phyloP scores from a whole-genome alignment of 2,329 filamentous ascomycete genomes.

The Colletotrichum sp. region DNA sequence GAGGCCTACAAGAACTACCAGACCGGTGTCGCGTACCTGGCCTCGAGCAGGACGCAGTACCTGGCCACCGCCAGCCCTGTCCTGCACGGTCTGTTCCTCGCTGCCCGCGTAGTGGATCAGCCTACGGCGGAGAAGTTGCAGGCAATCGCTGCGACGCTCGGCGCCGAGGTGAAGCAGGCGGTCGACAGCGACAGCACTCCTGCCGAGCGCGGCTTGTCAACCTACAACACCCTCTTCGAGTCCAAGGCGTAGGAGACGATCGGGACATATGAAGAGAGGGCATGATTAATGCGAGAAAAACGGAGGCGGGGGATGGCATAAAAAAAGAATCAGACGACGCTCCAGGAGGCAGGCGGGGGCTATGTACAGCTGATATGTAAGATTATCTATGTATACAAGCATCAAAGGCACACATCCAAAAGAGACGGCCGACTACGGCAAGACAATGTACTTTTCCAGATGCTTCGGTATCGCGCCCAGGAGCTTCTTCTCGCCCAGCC shows the following conservation, averaged over 20 bases:
- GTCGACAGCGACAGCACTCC: constrained; percentile 16
- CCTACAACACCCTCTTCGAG: constrained; percentile 9
- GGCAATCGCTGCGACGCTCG: constrained; percentile 41
- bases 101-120: constrained; percentile 44
- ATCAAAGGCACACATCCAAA: constrained; percentile 12
- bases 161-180: constrained; percentile 39
- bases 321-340: not conserved
- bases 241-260: not conserved
- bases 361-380: constrained; percentile 25
- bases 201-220: constrained; percentile 26
- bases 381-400: constrained; percentile 22
- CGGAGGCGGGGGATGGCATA: not conserved
- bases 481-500: constrained; percentile 87
- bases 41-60: constrained; percentile 35
- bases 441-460: constrained; percentile 91
- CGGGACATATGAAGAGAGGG: not conserved
- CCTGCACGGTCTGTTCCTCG: constrained; percentile 49
- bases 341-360: constrained; percentile 2
- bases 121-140: constrained; percentile 41
- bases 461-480: constrained; percentile 81
- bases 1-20: constrained; percentile 28
- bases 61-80: constrained; percentile 34
- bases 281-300: not conserved
- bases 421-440: constrained; percentile 61
- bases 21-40: constrained; percentile 32